phyloP scores from a whole-genome alignment of 2,329 filamentous ascomycete genomes.

The Blastomyces silverae region DNA sequence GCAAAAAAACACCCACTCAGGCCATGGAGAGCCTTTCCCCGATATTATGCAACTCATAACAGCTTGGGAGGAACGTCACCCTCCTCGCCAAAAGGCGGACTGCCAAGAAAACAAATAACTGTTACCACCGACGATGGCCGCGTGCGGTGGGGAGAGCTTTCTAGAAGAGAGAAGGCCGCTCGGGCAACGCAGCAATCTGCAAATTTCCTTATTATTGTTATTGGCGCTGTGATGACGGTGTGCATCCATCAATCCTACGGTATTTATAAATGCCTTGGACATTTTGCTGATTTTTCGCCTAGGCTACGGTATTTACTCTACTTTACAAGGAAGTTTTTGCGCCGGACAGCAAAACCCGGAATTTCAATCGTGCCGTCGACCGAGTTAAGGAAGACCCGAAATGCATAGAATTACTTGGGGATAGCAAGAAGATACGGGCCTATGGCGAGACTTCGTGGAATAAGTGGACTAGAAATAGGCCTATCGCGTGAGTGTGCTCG shows the following conservation, averaged over 20 bases:
- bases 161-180: constrained; percentile 67
- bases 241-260: constrained; percentile 22
- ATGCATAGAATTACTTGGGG: constrained; percentile 68
- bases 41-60: constrained; percentile 56
- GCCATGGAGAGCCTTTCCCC: constrained; percentile 30
- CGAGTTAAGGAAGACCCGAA: constrained; percentile 65
- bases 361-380: constrained; percentile 82
- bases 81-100: constrained; percentile 29
- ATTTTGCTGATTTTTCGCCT: constrained; percentile 30
- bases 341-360: constrained; percentile 72
- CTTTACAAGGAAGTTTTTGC: constrained; percentile 79
- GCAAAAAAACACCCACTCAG: constrained; percentile 19
- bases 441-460: constrained; percentile 75
- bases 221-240: constrained; percentile 71
- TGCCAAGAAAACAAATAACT: constrained; percentile 65
- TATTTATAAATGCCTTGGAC: constrained; percentile 14
- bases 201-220: constrained; percentile 71
- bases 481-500: constrained; percentile 43
- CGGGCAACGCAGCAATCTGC: constrained; percentile 84
- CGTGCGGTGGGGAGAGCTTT: constrained; percentile 74
- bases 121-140: constrained; percentile 79
- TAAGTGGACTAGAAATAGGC: constrained; percentile 65
- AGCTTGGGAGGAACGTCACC: constrained; percentile 35
- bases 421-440: constrained; percentile 66
- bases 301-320: constrained; percentile 71